These are phyloP conservation scores for Fusarium sp. DNA, from an alignment of 2,329 filamentous ascomycete genomes.

Conservation along the genomic window DNA sequence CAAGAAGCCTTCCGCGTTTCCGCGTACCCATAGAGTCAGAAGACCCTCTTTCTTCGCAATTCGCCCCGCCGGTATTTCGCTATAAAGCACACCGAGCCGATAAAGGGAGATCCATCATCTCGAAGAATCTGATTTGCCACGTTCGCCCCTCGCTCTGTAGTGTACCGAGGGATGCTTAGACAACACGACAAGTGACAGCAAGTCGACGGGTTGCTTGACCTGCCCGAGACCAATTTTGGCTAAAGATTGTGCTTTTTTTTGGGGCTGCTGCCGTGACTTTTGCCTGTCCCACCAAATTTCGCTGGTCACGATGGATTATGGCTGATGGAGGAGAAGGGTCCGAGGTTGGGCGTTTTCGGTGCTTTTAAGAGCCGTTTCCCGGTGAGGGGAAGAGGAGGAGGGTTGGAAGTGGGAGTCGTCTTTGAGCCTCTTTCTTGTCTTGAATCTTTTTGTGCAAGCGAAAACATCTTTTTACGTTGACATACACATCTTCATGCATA, in stretches of 20 bases:
- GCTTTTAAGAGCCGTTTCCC: slow-evolving; percentile 35
- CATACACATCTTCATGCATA: not conserved
- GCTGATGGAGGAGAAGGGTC: slow-evolving; percentile 25
- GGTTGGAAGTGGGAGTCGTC: not conserved
- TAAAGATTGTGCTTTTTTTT: slow-evolving; percentile 5
- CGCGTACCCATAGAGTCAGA: not conserved
- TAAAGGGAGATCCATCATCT: slow-evolving; percentile 10
- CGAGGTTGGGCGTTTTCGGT: slow-evolving; percentile 22
- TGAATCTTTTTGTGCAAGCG: not conserved
- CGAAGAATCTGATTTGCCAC: slow-evolving; percentile 15
- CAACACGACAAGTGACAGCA: slow-evolving; percentile 8
- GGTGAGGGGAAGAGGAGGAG: slow-evolving; percentile 26
- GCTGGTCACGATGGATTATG: slow-evolving; percentile 31
- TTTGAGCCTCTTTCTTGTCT: not conserved
- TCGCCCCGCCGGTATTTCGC: slow-evolving; percentile 41
- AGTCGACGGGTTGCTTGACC: not conserved
- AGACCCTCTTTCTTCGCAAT: slow-evolving; percentile 1
- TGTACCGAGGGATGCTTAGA: slow-evolving; percentile 12
- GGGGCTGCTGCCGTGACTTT: not conserved
- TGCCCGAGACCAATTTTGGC: slow-evolving; percentile 3
- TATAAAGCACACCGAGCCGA: slow-evolving; percentile 41
- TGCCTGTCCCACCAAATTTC: slow-evolving; percentile 28
- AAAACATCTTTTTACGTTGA: not conserved
- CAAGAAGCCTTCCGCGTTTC: not conserved
- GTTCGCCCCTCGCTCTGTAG: not conserved